Evolutionary conservation across 768 basidiomycete genomes (phyloP), one percentile per base, ranked within the genome.

Genomic region (Pisolithus orientalis): DNA sequence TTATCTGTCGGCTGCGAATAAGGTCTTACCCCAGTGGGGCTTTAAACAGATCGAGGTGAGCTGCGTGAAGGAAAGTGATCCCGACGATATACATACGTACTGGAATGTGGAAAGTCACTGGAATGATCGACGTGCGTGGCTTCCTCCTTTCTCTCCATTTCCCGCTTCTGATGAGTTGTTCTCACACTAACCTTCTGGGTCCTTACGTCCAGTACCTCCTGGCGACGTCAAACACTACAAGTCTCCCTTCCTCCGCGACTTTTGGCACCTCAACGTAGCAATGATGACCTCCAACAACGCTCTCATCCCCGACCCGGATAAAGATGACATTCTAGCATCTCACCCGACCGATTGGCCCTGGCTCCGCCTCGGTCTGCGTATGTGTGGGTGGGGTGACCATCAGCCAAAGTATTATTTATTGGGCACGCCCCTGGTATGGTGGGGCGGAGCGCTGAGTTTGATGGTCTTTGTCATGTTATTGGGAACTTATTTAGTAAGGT

Each of bases 201-300:
- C 21, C 34, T 34, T 34, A 13, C 21, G 27, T 37, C 29, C 62
- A 96, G 91, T 99, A 9, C 92, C 94, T 10, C 61, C 81, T 4
- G 95, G 90, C 2, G 77, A 95, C 39, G 78, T 79, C 54, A 94
- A 90, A 62, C 80, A 84, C 52, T 96, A 95, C 72, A 77, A 73
- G 38, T 95, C 95, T 1, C 87, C 95, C 0, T 99, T 99, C 79
- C 72, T 95, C 44, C 85, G 89, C 48, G 95, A 99, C 72, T 99
- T 99, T 70, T 94, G 92, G 85, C 95, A 99, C 66, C 81, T 99
- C 52, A 99, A 99, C 63, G 92, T 99, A 25, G 96, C 94, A 7
- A 99, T 99, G 96, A 94, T 94, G 91, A 96, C 95, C 0, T 97
- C 96, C 5, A 99, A 99, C 74, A 99, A 99, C 64, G 95, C 96